These are phyloP conservation scores for Phytophthora pinifolia DNA, from an alignment of 352 stramenopile genomes.

Conservation along the genomic window DNA sequence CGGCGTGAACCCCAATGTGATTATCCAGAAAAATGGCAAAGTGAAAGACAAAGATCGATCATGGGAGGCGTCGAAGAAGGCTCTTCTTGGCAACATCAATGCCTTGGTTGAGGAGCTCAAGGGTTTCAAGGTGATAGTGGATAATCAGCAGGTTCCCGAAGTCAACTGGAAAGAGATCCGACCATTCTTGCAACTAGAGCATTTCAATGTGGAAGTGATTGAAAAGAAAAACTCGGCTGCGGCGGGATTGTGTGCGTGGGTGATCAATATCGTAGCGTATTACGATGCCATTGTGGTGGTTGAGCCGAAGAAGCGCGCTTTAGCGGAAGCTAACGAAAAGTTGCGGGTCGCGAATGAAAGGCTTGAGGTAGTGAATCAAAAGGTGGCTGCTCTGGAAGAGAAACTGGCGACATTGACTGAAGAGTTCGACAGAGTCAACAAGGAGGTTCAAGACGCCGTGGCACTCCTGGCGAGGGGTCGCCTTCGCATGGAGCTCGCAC, in stretches of 20 bases:
- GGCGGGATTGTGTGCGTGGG: constrained; percentile 76
- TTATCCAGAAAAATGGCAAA: constrained; percentile 93
- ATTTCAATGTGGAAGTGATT: constrained; percentile 82
- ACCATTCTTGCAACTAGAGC: constrained; percentile 71
- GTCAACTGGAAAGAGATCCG: constrained; percentile 85
- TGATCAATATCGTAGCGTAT: constrained; percentile 93
- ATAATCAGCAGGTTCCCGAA: constrained; percentile 67
- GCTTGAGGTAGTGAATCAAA: constrained; percentile 86
- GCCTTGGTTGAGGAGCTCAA: constrained; percentile 93
- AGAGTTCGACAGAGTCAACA: constrained; percentile 88
- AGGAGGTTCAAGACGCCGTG: constrained; percentile 91
- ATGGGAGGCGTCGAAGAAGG: constrained; percentile 94
- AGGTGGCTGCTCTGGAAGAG: constrained; percentile 87
- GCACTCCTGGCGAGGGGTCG: constrained; percentile 82
- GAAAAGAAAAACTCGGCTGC: constrained; percentile 85
- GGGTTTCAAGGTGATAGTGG: constrained; percentile 66
- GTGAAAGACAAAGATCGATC: constrained; percentile 93
- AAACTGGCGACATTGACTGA: constrained; percentile 79
- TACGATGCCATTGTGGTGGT: constrained; percentile 95
- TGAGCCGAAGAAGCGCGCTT: constrained; percentile 90
- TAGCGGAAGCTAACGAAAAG: constrained; percentile 82
- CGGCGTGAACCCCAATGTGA: constrained; percentile 64
- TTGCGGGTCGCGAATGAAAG: constrained; percentile 82
- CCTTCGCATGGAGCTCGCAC: constrained; percentile 91
- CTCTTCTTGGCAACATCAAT: constrained; percentile 91